phyloP scores from a whole-genome alignment of 2,329 filamentous ascomycete species.

The Penicillium sp. region DNA sequence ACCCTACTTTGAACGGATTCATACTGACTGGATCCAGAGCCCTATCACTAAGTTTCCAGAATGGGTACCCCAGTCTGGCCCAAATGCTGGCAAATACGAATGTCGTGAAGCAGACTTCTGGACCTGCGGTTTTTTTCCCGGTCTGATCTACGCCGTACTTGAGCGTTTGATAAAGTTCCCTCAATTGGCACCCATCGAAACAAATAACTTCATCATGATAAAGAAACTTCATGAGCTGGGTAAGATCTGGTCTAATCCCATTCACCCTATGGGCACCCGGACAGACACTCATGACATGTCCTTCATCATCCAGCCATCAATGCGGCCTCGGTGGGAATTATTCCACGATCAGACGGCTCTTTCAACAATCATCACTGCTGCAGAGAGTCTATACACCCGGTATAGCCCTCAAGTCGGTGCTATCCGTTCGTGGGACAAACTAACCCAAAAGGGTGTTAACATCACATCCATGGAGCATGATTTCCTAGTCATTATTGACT shows the following conservation, averaged over 20 bases:
- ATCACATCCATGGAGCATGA: slow-evolving; percentile 4
- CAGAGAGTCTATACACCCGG: slow-evolving; percentile 2
- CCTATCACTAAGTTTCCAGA: neutral
- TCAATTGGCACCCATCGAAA: neutral
- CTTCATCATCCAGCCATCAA: slow-evolving; percentile 6
- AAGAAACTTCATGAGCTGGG: neutral
- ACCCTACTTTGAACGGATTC: neutral
- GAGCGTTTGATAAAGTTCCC: slow-evolving; percentile 7
- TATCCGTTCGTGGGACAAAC: slow-evolving; percentile 4
- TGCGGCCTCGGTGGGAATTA: slow-evolving; percentile 2
- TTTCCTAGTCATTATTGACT: slow-evolving; percentile 6
- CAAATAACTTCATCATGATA: neutral
- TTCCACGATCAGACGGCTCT: slow-evolving; percentile 1
- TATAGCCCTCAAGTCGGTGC: neutral
- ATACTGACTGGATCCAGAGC: neutral
- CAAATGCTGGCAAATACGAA: slow-evolving; percentile 2
- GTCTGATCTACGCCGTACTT: slow-evolving; percentile 3
- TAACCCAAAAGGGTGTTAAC: slow-evolving; percentile 1
- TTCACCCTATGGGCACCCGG: neutral
- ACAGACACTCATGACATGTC: slow-evolving; percentile 10
- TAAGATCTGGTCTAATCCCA: slow-evolving; percentile 15
- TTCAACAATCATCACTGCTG: neutral
- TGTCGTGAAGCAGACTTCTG: slow-evolving; percentile 9
- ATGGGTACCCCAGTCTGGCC: slow-evolving; percentile 2
- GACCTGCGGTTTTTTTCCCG: slow-evolving; percentile 13